These are phyloP conservation scores for Debaryomyces subglobosus DNA, from an alignment of 1,139 yeast species.

Conservation along the genomic window DNA sequence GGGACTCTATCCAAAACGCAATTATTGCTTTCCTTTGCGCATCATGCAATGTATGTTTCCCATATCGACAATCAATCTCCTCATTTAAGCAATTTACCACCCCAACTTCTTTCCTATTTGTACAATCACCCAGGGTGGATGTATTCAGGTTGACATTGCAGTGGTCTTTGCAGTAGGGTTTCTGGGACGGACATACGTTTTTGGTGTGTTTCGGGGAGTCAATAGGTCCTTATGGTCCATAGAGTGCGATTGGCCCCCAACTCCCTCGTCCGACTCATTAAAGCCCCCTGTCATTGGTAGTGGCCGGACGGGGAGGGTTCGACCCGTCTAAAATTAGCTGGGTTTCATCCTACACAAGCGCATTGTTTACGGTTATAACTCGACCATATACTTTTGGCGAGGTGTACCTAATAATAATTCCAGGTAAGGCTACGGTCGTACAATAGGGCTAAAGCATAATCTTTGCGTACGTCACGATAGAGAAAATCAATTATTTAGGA, in stretches of 20 bases:
- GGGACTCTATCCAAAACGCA: neutral
- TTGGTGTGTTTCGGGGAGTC: neutral
- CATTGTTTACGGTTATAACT: constrained; percentile 1
- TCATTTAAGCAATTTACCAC: constrained; percentile 2
- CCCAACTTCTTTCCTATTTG: neutral
- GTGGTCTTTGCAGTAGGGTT: neutral
- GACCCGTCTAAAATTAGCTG: neutral
- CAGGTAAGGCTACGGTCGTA: neutral
- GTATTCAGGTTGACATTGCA: neutral
- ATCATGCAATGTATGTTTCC: neutral
- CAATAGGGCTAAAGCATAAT: constrained; percentile 6
- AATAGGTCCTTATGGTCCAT: neutral
- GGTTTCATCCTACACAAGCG: neutral
- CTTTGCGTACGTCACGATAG: constrained; percentile 3
- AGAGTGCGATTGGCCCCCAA: neutral
- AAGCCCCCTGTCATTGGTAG: neutral
- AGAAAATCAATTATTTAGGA: neutral
- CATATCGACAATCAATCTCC: neutral
- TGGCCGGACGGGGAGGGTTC: neutral
- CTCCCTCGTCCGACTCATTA: neutral
- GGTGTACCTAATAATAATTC: constrained; percentile 6
- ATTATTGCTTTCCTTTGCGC: neutral
- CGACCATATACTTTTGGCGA: constrained; percentile 5
- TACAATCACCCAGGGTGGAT: neutral
- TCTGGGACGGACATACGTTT: neutral